Conservation (phyloP, 768 basidiomycete species). For the Zangia roseola region DNA sequence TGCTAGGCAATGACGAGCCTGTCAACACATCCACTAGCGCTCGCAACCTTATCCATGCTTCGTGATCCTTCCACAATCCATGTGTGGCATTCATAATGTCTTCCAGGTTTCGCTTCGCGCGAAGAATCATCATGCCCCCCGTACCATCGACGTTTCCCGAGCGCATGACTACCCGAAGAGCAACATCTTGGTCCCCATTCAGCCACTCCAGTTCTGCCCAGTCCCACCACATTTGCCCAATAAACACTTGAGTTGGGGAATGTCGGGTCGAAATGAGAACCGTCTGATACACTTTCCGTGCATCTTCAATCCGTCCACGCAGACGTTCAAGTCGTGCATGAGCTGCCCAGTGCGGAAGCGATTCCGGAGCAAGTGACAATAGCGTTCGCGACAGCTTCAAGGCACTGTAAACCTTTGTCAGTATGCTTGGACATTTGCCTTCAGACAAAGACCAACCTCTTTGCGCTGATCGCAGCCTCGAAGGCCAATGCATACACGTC, state of each 20-base stretch:
- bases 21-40: conserved; percentile 65
- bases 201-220: conserved; percentile 89
- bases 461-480: conserved; percentile 57
- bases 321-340: conserved; percentile 73
- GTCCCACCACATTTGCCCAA: conserved; percentile 67
- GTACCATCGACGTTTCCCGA: conserved; percentile 53
- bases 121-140: conserved; percentile 54
- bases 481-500: conserved; percentile 65
- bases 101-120: conserved; percentile 63
- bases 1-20: conserved; percentile 38
- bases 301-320: conserved; percentile 63
- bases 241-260: conserved; percentile 33
- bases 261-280: conserved; percentile 51
- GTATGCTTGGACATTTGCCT: neutral
- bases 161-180: conserved; percentile 52
- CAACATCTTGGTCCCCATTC: conserved; percentile 44
- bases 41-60: conserved; percentile 64
- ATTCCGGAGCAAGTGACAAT: conserved; percentile 55
- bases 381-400: conserved; percentile 65
- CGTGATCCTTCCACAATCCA: conserved; percentile 52
- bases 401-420: conserved; percentile 45
- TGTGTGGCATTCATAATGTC: conserved; percentile 38
- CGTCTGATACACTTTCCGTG: conserved; percentile 75
- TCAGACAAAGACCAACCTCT: conserved; percentile 43
- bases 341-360: conserved; percentile 66